Conservation (phyloP, 192 early-diverging fungal species). For the Funneliformis mosseae region DNA sequence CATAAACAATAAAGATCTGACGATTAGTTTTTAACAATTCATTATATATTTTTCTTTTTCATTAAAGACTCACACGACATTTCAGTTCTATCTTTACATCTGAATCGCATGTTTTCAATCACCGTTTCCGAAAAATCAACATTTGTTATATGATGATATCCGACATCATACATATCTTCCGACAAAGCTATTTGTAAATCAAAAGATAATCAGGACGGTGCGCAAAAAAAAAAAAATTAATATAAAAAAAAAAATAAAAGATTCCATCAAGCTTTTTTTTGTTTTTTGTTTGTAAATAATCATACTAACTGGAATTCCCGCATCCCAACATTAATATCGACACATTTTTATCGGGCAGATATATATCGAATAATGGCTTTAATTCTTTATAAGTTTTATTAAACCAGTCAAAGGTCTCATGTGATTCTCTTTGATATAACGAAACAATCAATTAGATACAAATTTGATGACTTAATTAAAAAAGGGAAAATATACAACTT, state of each 20-base stretch:
- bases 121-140: constrained; percentile 81
- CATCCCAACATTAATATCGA: constrained; percentile 84
- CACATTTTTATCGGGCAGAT: constrained; percentile 55
- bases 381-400: constrained; percentile 73
- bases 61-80: constrained; percentile 55
- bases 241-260: not conserved
- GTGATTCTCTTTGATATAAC: constrained; percentile 41
- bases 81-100: constrained; percentile 50
- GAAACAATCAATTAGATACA: not conserved
- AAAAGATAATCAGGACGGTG: not conserved
- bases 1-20: too few relatives aligned
- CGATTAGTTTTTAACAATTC: not conserved
- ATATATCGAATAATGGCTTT: constrained; percentile 58
- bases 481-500: not conserved
- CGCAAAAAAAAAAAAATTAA: not conserved
- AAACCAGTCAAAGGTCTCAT: constrained; percentile 84
- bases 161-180: constrained; percentile 78
- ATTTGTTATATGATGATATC: constrained; percentile 73
- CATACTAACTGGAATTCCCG: constrained; percentile 72
- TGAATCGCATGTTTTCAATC: constrained; percentile 72
- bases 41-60: not conserved
- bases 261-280: not conserved
- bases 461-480: not conserved
- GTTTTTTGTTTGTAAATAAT: too few relatives aligned
- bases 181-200: constrained; percentile 53